A percentile compares a stretch with the other conserved stretches of the same genome.
These are phyloP conservation scores for Tubosaeta brunneosetosa DNA, from an alignment of 768 basidiomycete genomes.

Conservation along the genomic window DNA sequence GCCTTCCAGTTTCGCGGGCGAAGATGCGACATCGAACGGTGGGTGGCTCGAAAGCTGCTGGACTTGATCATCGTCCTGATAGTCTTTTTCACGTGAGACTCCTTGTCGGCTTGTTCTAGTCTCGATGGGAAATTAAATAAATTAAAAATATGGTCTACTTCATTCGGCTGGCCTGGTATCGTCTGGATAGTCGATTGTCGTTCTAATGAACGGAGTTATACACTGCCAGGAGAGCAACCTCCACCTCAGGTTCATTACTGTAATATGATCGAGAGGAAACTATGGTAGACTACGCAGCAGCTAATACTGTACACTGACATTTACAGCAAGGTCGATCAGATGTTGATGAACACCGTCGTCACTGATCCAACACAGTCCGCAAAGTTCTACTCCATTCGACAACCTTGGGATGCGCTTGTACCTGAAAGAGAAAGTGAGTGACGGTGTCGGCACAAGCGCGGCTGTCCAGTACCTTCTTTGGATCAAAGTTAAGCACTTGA, in stretches of 20 bases:
- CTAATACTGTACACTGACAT: not conserved
- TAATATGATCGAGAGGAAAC: too few species aligned
- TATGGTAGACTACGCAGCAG: not conserved
- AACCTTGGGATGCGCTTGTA: constrained; percentile 69
- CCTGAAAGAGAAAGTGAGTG: constrained; percentile 36
- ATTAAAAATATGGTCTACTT: too few species aligned
- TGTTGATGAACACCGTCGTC: constrained; percentile 31
- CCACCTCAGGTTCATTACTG: too few species aligned
- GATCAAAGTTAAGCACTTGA: constrained; percentile 80
- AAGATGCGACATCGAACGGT: constrained; percentile 15
- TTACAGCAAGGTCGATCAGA: not conserved
- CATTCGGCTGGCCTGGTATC: too few species aligned
- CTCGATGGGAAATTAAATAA: not conserved
- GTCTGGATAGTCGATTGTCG: too few species aligned
- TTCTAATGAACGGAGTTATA: too few species aligned
- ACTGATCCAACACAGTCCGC: constrained; percentile 37
- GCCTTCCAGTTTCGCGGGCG: constrained; percentile 68
- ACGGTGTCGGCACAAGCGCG: not conserved
- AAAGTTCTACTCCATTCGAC: constrained; percentile 68
- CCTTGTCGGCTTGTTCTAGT: not conserved
- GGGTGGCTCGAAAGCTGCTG: not conserved
- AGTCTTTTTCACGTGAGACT: not conserved
- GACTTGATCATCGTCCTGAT: not conserved
- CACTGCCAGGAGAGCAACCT: too few species aligned
- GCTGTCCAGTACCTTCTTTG: constrained; percentile 51